Base-by-base conservation (phyloP, 73 alveolate genomes). In the Tetrahymena malaccensis region DNA sequence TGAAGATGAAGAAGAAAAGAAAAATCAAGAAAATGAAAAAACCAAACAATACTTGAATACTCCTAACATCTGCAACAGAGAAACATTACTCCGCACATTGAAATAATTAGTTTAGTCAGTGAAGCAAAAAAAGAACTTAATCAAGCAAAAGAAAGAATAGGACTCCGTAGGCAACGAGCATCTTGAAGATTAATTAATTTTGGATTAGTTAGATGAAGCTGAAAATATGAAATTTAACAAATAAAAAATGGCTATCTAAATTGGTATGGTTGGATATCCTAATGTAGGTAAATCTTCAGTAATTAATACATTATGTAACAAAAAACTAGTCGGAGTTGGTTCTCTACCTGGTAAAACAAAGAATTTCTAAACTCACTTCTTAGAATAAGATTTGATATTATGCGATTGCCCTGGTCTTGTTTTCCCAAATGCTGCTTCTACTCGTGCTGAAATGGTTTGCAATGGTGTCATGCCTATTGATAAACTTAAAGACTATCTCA, bases 341-440 rank as follows among this genome's bases (percentile, higher is more conserved):
- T 94, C 98, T 56, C 96, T 97, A 97, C 99, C 99, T 21, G 99
- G 99, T 25, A 98, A 98, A 95, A 99, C 99, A 11, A 99, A 99
- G 96, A 99, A 99, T 96, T 98, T 98, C 96, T 98, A 99, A 94
- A 99, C 99, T 10, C 95, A 98, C 43, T 96, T 95, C 94, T 96
- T 99, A 43, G 97, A 93, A 35, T 97, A 94, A 94, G 97, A 98
- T 93, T 43, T 94, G 94, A 43, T 95, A n/a, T 96, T 99, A 94
- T 97, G 99, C 85, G 99, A 99, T 97, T 99, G 99, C 96, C 99
- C 99, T 35, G 99, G 99, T 15, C 97, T 99, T 19, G 99, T 99
- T 55, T 99, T 99, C 94, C 99, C 99, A 22, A 97, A 99, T 43
- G 98, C 99, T 93, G 97, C 99, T 34, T 94, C 99, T 85, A 97